Evolutionary conservation across 441 rosid genomes (phyloP), one percentile per base, ranked within the genome.

Genomic region (Arabidopsis hybrid): DNA sequence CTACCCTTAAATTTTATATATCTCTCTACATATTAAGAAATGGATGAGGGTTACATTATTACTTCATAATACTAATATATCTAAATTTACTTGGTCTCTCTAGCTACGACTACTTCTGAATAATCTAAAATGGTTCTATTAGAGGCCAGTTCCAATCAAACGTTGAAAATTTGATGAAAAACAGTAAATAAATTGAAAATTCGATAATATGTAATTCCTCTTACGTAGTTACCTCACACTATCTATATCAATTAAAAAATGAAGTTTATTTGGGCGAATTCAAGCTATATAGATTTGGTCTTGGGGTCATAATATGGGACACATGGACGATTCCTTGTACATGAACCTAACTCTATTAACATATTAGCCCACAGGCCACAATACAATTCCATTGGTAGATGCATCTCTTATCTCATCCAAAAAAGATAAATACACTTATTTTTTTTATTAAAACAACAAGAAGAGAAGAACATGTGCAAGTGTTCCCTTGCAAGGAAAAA

Each of bases 391-490:
- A 65, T 76, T 64, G 67, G 79, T 40, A 57, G 59, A 69, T 7
- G 46, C 60, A 58, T 39, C 12, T 45, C 71, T 64, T 55, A 71
- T 59, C 72, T 65, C 72, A 72, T 60, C 72, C 69, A 77, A 77
- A 17, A 71, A 21, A 8, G 34, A 71, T 39, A 42, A 65, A 49
- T 69, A 7, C 16, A n/a, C 35, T 58, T 35, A 21, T 60, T 52
- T 60, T 42, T 18, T 40, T 39, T 40, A 2, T 0, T 4, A 6
- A 26, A 59, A n/a, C 7, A 35, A 49, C 34, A 29, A 38, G 16
- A 36, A 69, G 47, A 56, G n/a, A 76, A 45, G 59, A 46, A 57
- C 93, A 88, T 84, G 89, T 83, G 93, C 77, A 49, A 3, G 18
- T 86, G 92, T 75, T 83, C 73, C 75, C 71, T 53, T 29, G 70